Conservation (phyloP, 805 yeast genomes). For the Kuraishia floccosa region DNA sequence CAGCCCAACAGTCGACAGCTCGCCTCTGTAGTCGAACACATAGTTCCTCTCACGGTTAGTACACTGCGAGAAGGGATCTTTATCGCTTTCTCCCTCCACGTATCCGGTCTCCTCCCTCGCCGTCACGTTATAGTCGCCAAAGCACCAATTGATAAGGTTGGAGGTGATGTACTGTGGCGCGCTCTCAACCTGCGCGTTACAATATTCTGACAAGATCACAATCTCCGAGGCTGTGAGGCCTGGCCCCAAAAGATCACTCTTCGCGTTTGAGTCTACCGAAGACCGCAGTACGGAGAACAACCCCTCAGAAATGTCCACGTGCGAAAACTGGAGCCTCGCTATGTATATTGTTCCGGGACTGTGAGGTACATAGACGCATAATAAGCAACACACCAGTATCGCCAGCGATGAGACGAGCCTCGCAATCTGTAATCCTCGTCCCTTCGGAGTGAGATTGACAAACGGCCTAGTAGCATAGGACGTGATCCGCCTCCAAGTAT, state of each 20-base stretch:
- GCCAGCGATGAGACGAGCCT: slow-evolving; percentile 8
- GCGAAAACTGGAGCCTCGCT: slow-evolving; percentile 35
- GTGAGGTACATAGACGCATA: slow-evolving; percentile 6
- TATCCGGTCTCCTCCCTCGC: slow-evolving; percentile 8
- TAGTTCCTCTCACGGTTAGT: slow-evolving; percentile 8
- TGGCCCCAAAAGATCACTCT: slow-evolving; percentile 10
- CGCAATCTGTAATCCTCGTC: slow-evolving; percentile 10
- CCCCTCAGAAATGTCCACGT: slow-evolving; percentile 41
- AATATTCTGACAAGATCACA: slow-evolving; percentile 29
- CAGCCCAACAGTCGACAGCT: slow-evolving; percentile 27
- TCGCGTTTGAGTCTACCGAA: slow-evolving; percentile 9
- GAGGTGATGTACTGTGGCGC: slow-evolving; percentile 38
- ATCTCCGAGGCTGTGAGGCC: slow-evolving; percentile 39
- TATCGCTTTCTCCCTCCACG: background rate
- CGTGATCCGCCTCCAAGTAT: too few species aligned
- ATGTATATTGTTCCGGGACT: slow-evolving; percentile 8
- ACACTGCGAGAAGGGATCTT: slow-evolving; percentile 7
- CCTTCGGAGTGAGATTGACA: slow-evolving; percentile 13
- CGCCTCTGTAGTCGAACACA: slow-evolving; percentile 32
- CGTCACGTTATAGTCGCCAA: slow-evolving; percentile 22
- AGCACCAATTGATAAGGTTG: slow-evolving; percentile 32
- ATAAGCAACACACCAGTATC: slow-evolving; percentile 3
- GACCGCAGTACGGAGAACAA: slow-evolving; percentile 30
- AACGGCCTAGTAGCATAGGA: slow-evolving; percentile 15
- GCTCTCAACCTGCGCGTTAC: slow-evolving; percentile 28